Evolutionary conservation across 306 rosid species (phyloP).

Genomic region (Sicyos baderoa): DNA sequence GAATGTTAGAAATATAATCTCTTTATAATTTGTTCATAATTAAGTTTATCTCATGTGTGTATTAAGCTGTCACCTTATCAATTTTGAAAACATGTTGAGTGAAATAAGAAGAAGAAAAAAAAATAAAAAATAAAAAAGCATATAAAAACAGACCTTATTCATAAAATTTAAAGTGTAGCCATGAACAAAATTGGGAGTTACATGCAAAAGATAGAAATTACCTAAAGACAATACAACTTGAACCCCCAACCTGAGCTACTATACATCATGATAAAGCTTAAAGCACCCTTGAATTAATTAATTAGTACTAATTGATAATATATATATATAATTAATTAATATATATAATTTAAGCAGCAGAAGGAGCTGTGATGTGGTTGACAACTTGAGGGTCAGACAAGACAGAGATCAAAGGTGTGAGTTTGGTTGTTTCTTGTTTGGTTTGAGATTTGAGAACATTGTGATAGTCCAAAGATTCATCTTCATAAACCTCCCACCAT

Average conservation of each 20-base stretch:
- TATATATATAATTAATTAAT: background rate
- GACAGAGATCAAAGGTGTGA: conserved; percentile 20
- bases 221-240: background rate
- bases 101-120: no score
- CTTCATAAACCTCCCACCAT: conserved; percentile 45
- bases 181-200: conserved; percentile 3
- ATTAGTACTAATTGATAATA: background rate
- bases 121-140: background rate
- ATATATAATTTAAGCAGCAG: conserved; percentile 27
- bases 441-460: background rate
- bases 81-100: no score
- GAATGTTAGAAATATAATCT: no score
- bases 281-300: background rate
- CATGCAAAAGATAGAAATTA: background rate
- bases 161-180: conserved; percentile 4
- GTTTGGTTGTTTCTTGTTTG: conserved; percentile 11
- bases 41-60: no score
- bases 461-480: conserved; percentile 35
- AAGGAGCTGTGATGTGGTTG: conserved; percentile 22
- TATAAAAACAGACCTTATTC: conserved; percentile 9
- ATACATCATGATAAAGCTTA: conserved; percentile 11
- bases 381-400: conserved; percentile 21
- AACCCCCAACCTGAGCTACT: background rate
- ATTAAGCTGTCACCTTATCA: no score
- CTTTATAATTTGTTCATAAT: no score